phyloP scores from a whole-genome alignment of 2,329 filamentous ascomycete species.

The Alternaria novae-zelandiae region DNA sequence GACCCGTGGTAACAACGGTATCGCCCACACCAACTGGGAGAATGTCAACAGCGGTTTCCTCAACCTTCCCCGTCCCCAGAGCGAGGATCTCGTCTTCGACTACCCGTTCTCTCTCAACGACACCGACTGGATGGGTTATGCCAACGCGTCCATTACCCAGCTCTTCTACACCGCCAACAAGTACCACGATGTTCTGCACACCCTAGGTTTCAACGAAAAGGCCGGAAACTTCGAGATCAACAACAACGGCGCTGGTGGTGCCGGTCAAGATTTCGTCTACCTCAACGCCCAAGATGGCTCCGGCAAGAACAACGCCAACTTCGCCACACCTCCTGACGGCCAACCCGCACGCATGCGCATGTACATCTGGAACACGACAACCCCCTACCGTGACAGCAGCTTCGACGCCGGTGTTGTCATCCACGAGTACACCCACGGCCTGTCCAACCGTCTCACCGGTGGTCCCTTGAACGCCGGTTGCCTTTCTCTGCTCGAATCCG shows the following conservation, averaged over 20 bases:
- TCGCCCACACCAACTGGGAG: slow-evolving; percentile 60
- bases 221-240: slow-evolving; percentile 67
- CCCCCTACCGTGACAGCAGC: slow-evolving; percentile 59
- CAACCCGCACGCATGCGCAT: slow-evolving; percentile 62
- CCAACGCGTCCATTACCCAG: slow-evolving; percentile 63
- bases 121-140: slow-evolving; percentile 49
- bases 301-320: slow-evolving; percentile 64
- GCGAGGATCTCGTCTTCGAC: slow-evolving; percentile 52
- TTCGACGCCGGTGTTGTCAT: slow-evolving; percentile 67
- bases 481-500: slow-evolving; percentile 55
- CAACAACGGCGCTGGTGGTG: slow-evolving; percentile 62
- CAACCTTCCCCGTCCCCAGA: slow-evolving; percentile 60
- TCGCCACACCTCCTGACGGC: slow-evolving; percentile 54
- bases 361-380: slow-evolving; percentile 62
- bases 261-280: slow-evolving; percentile 60
- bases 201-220: slow-evolving; percentile 63
- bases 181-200: slow-evolving; percentile 66
- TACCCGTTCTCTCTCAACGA: slow-evolving; percentile 36
- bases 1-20: slow-evolving; percentile 65
- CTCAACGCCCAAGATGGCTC: slow-evolving; percentile 63
- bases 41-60: slow-evolving; percentile 50
- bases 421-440: slow-evolving; percentile 54
- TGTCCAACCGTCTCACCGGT: slow-evolving; percentile 66
- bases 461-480: slow-evolving; percentile 62
- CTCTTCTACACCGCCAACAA: slow-evolving; percentile 67